phyloP scores from a whole-genome alignment of 495 filamentous ascomycete genomes.

The Penicillium lividum region DNA sequence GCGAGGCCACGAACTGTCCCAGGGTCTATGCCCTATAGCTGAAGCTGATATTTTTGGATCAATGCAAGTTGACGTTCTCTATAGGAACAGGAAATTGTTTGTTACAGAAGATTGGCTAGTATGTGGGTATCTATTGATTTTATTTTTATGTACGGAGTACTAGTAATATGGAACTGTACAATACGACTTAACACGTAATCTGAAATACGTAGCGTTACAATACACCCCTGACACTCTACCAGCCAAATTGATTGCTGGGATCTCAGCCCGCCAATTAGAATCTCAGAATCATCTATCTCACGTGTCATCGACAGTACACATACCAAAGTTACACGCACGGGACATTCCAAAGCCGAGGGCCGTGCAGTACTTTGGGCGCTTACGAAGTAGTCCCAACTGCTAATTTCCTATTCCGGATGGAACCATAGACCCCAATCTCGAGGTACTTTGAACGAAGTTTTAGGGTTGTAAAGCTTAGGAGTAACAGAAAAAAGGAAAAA shows the following conservation, averaged over 20 bases:
- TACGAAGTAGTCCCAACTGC: not conserved
- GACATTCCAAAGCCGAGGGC: constrained; percentile 1
- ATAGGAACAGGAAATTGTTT: not conserved
- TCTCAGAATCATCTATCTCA: not conserved
- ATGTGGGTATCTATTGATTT: too few relatives aligned
- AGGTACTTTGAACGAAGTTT: not conserved
- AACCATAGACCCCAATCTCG: too few relatives aligned
- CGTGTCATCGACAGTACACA: not conserved
- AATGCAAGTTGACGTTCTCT: constrained; percentile 1
- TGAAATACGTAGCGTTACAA: constrained; percentile 14
- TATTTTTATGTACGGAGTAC: not conserved
- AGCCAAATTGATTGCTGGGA: constrained; percentile 23
- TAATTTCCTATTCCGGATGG: too few relatives aligned
- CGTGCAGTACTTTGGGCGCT: not conserved
- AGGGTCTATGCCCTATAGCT: not conserved
- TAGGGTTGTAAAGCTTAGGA: too few relatives aligned
- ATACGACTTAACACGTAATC: not conserved
- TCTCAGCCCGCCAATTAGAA: constrained; percentile 30
- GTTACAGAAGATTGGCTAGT: not conserved
- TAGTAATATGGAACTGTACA: not conserved
- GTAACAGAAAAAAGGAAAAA: not conserved
- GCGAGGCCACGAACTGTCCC: not conserved
- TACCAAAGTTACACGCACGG: constrained; percentile 4
- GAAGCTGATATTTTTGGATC: not conserved
- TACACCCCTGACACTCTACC: constrained; percentile 1